phyloP scores from a whole-genome alignment of 2,329 filamentous ascomycete species.

The Ophiosphaerella narmari region DNA sequence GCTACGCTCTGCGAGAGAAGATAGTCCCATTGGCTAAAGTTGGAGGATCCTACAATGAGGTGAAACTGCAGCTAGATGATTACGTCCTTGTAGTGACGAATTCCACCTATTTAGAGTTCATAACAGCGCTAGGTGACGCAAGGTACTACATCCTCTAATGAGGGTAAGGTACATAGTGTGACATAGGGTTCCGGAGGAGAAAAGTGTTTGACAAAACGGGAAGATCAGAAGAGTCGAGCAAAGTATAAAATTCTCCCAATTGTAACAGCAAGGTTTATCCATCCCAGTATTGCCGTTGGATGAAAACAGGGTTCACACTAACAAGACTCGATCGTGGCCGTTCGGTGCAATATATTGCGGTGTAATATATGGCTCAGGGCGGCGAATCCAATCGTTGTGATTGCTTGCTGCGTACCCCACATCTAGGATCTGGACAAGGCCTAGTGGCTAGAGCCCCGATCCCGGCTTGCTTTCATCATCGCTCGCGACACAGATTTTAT shows the following conservation, averaged over 20 bases:
- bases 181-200: conserved; percentile 27
- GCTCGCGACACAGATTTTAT: conserved; percentile 38
- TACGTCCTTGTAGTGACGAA: no score
- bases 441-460: conserved; percentile 22
- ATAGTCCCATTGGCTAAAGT: no score
- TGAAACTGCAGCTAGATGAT: no score
- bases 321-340: background rate
- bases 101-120: no score
- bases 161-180: conserved; percentile 32
- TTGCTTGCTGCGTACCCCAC: conserved; percentile 3
- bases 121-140: conserved; percentile 9
- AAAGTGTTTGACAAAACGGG: conserved; percentile 13
- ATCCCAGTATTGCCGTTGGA: no score
- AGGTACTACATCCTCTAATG: conserved; percentile 26
- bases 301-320: no score
- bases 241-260: background rate
- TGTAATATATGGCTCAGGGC: no score
- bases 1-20: no score
- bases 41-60: no score
- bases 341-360: background rate
- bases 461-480: conserved; percentile 41
- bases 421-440: conserved; percentile 12
- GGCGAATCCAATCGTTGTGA: background rate
- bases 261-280: background rate
- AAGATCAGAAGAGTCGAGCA: no score